Base-by-base conservation (phyloP, 805 yeast genomes). In the Cephaloascus albidus region DNA sequence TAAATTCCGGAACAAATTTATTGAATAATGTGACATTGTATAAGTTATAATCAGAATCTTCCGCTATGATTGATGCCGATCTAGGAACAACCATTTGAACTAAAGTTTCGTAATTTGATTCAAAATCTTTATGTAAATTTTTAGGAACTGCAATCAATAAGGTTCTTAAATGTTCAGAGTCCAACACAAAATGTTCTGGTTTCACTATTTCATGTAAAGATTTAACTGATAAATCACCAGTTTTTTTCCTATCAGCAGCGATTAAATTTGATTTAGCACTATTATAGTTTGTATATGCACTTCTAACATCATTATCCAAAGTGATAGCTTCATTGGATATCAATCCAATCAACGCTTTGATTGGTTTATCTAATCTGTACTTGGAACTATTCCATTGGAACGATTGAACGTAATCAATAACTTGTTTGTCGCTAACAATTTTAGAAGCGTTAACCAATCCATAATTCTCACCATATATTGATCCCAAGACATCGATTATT, bases 381-480 rank as follows among this genome's bases (percentile, higher is more conserved):
- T 89, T 85, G 44, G 86, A 78, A 14, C 85, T 65, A 61, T 88
- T 87, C 98, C 98, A 93, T 37, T 74, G 72, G 61, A 93, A 93
- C 36, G 68, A 63, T 57, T 83, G 85, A 44, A 86, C 62, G 53
- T 76, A 89, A 40, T 77, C 78, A 41, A 76, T 70, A 16, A 81
- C 82, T 3, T 61, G 50, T 43, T 62, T 63, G 34, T 68, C 65
- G 45, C 70, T 67, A 35, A 74, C 71, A 23, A 55, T 51, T 38
- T 65, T 53, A 5, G 62, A 38, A 16, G 48, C 41, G 28, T 55
- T 51, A 19, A 68, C 61, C 20, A 26, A 20, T 18, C 30, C 27
- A 3, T 14, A 20, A 32, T 48, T 40, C 36, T 57, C 52, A 18
- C 64, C 73, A 43, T 68, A 65, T 36, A 82, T 57, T 26, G 70